Percentiles rank a stretch among this genome's conserved stretches.
Evolutionary conservation across 2,329 filamentous ascomycete genomes (phyloP).

Genomic region (Paecilomyces sp.): DNA sequence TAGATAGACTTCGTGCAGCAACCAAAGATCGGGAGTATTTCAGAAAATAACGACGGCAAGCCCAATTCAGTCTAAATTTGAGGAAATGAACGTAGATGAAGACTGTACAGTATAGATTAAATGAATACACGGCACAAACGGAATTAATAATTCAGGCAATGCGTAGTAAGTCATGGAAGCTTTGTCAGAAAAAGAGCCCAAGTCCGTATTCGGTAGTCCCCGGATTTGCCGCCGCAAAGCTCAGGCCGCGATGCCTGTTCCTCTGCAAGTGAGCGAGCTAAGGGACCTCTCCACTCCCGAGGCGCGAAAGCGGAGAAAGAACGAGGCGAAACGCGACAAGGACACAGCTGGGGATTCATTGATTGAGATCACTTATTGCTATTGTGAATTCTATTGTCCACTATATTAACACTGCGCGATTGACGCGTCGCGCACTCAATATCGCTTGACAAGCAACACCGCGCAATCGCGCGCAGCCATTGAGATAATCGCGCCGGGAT

Average conservation of each 20-base stretch:
- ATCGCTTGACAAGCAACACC: not conserved
- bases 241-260: not conserved
- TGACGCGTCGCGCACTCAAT: not conserved
- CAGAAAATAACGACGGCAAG: too few relatives aligned
- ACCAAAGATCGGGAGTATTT: too few relatives aligned
- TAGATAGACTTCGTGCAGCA: not conserved
- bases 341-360: not conserved
- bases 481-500: conserved; percentile 10
- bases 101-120: too few relatives aligned
- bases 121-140: too few relatives aligned
- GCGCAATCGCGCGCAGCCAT: not conserved
- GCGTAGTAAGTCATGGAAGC: not conserved
- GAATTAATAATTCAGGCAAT: not conserved
- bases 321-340: not conserved
- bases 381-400: not conserved
- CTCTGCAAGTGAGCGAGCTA: not conserved
- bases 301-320: not conserved
- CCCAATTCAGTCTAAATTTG: too few relatives aligned
- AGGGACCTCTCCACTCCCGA: not conserved
- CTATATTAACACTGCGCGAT: not conserved
- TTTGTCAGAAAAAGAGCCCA: not conserved
- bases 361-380: not conserved
- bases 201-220: not conserved
- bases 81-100: not conserved
- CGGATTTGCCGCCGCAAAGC: not conserved